Evolutionary conservation across 306 rosid genomes (phyloP).

Genomic region (Fagus crenata): DNA sequence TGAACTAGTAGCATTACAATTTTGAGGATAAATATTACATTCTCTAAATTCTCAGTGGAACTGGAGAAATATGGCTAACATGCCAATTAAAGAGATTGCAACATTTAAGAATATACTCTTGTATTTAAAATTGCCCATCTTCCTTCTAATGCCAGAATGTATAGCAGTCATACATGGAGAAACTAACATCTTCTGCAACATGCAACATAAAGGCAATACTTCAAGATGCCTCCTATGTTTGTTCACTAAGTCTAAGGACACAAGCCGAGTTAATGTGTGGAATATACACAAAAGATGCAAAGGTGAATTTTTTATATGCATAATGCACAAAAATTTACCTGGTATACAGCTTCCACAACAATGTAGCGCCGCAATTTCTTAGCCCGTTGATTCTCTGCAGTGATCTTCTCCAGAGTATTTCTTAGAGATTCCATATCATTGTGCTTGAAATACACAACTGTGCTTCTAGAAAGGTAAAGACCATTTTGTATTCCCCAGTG

Average conservation of each 20-base stretch:
- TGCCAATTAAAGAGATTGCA: background rate
- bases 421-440: conserved; percentile 86
- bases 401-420: conserved; percentile 67
- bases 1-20: background rate
- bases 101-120: background rate
- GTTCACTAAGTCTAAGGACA: conserved; percentile 5
- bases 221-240: conserved; percentile 22
- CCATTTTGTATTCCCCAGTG: conserved; percentile 99
- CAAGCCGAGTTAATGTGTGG: background rate
- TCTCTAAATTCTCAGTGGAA: background rate
- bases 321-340: conserved; percentile 49
- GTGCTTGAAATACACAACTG: conserved; percentile 85
- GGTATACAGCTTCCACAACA: conserved; percentile 95
- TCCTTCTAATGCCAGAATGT: conserved; percentile 6
- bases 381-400: conserved; percentile 55
- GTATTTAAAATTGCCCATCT: conserved; percentile 25
- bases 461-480: conserved; percentile 91
- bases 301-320: conserved; percentile 16
- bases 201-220: conserved; percentile 34
- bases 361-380: conserved; percentile 92
- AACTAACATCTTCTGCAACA: conserved; percentile 16
- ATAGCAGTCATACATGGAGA: conserved; percentile 15
- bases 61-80: background rate
- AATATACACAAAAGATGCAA: conserved; percentile 8
- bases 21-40: background rate